Evolutionary conservation across 2,329 filamentous ascomycete species (phyloP).

Genomic region (Paraconiothyrium sp.): DNA sequence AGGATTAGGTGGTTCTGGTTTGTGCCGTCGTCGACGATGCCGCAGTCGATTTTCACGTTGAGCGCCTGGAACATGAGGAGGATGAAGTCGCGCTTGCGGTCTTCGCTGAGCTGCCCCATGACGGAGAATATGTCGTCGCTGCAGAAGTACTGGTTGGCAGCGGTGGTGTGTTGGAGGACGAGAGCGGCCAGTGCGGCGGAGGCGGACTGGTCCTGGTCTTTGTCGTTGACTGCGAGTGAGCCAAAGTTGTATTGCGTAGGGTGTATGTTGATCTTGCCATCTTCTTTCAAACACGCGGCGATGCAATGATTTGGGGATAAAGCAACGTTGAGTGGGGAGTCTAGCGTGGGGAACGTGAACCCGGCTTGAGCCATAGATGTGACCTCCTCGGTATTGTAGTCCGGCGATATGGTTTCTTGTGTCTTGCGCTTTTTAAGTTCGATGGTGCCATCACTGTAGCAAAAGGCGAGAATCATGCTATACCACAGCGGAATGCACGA

Average conservation of each 20-base stretch:
- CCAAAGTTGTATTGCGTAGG: constrained; percentile 54
- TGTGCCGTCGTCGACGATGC: constrained; percentile 73
- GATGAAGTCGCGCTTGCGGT: constrained; percentile 60
- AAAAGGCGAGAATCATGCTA: constrained; percentile 75
- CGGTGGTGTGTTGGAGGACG: constrained; percentile 54
- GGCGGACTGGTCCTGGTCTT: constrained; percentile 33
- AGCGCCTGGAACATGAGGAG: constrained; percentile 67
- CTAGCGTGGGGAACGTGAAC: constrained; percentile 74
- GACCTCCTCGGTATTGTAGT: constrained; percentile 71
- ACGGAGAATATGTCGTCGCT: constrained; percentile 62
- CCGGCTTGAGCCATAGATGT: constrained; percentile 79
- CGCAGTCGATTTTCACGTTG: constrained; percentile 76
- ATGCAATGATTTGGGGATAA: constrained; percentile 60
- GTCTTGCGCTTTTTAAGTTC: constrained; percentile 81
- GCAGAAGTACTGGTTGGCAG: constrained; percentile 56
- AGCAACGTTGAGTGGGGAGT: constrained; percentile 62
- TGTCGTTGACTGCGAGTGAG: constrained; percentile 40
- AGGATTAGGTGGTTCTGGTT: constrained; percentile 48
- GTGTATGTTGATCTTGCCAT: constrained; percentile 54
- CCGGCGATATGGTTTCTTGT: constrained; percentile 73
- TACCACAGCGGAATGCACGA: constrained; percentile 74
- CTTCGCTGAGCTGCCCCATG: constrained; percentile 36
- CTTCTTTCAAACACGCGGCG: constrained; percentile 54
- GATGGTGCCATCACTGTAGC: constrained; percentile 81
- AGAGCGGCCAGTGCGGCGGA: constrained; percentile 53